Conservation (phyloP, 495 filamentous ascomycete species). For the Tuber umbilicatum region DNA sequence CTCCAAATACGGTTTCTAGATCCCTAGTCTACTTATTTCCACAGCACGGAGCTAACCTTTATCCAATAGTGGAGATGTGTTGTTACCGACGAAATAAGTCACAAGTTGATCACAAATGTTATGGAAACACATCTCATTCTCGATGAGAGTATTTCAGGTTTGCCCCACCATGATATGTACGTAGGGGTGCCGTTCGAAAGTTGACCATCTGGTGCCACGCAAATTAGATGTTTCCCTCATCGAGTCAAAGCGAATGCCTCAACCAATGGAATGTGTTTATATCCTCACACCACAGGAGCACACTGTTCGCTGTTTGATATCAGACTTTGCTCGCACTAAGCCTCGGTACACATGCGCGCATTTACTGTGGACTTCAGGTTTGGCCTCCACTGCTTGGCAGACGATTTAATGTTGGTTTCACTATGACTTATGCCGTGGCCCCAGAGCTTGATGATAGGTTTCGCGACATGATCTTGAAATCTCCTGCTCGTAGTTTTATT, state of each 20-base stretch:
- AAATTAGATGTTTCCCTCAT: conserved; percentile 48
- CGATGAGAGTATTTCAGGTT: conserved; percentile 90
- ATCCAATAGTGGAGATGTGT: conserved; percentile 83
- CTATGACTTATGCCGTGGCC: conserved; percentile 44
- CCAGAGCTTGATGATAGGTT: conserved; percentile 34
- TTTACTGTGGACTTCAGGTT: conserved; percentile 83
- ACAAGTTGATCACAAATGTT: conserved; percentile 75
- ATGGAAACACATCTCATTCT: conserved; percentile 92
- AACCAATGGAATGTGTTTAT: conserved; percentile 91
- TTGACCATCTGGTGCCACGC: neutral
- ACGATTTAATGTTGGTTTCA: conserved; percentile 37
- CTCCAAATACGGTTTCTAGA: conserved; percentile 24
- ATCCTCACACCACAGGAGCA: conserved; percentile 74
- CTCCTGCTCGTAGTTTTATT: conserved; percentile 62
- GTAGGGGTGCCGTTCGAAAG: neutral
- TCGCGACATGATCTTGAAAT: conserved; percentile 40
- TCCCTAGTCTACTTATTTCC: neutral
- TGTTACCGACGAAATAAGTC: conserved; percentile 72
- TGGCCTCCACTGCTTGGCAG: conserved; percentile 32
- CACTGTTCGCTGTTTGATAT: conserved; percentile 86
- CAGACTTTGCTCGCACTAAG: conserved; percentile 74
- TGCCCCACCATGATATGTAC: conserved; percentile 34
- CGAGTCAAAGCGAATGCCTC: conserved; percentile 69
- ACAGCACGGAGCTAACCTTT: conserved; percentile 9
- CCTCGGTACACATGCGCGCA: conserved; percentile 56